Percentiles rank a stretch among this genome's conserved stretches.
These are phyloP conservation scores for Fusarium incarnatum DNA, from an alignment of 2,329 filamentous ascomycete species.

Conservation along the genomic window DNA sequence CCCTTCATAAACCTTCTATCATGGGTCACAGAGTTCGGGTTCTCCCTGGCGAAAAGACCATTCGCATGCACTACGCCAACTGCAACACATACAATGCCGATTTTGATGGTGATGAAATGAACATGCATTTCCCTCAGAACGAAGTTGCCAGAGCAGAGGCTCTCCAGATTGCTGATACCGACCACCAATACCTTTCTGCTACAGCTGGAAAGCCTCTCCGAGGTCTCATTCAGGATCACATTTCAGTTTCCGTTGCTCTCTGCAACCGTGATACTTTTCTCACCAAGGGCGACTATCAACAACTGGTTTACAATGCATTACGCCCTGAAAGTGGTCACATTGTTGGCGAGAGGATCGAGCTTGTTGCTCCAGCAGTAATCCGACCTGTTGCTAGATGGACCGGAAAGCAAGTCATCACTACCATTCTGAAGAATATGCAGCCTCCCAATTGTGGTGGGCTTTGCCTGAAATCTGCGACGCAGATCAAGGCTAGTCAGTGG, in stretches of 20 bases:
- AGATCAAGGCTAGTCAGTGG: constrained; percentile 85
- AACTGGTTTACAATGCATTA: constrained; percentile 90
- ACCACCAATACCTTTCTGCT: constrained; percentile 95
- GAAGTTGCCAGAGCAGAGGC: constrained; percentile 94
- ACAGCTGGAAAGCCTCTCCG: constrained; percentile 93
- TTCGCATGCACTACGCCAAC: constrained; percentile 99
- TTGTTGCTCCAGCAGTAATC: constrained; percentile 82
- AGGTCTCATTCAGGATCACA: constrained; percentile 98
- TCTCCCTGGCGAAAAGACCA: constrained; percentile 92
- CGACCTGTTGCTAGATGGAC: constrained; percentile 90
- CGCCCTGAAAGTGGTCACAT: constrained; percentile 93
- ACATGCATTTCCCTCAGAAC: constrained; percentile 99
- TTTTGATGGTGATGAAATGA: constrained; percentile 99
- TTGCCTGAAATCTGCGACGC: constrained; percentile 82
- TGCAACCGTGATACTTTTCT: constrained; percentile 95
- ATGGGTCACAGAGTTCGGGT: constrained; percentile 97
- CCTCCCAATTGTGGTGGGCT: constrained; percentile 81
- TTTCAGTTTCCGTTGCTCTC: constrained; percentile 91
- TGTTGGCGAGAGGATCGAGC: constrained; percentile 81
- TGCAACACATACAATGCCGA: constrained; percentile 99
- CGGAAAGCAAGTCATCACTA: constrained; percentile 95
- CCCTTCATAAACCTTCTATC: constrained; percentile 97
- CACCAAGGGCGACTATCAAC: constrained; percentile 86
- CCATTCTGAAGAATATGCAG: constrained; percentile 90
- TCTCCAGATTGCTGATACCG: constrained; percentile 91